Evolutionary conservation across 192 early-diverging fungal genomes (phyloP).

Genomic region (Coemansia sp.): DNA sequence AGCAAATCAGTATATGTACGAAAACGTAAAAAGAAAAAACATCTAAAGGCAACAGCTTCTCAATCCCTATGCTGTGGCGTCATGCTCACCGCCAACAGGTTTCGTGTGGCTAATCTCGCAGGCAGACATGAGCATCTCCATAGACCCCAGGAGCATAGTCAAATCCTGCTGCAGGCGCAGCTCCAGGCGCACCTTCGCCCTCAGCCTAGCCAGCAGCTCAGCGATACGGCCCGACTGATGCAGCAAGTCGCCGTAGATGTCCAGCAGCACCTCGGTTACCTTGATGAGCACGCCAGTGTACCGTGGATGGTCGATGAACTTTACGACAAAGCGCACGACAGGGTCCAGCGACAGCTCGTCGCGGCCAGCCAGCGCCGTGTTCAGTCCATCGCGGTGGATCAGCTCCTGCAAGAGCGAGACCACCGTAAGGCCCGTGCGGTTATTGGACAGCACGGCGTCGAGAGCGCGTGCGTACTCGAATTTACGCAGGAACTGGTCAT

Average conservation of each 20-base stretch:
- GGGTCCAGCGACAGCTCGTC: conserved; percentile 87
- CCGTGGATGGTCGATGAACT: conserved; percentile 76
- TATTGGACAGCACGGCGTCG: conserved; percentile 74
- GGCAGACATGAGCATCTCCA: conserved; percentile 71
- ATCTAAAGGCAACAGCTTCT: neutral
- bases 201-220: conserved; percentile 68
- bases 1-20: neutral
- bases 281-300: conserved; percentile 76
- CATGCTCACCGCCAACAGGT: neutral
- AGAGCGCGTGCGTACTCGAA: conserved; percentile 91
- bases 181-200: conserved; percentile 74
- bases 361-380: conserved; percentile 74
- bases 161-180: conserved; percentile 76
- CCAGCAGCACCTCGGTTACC: conserved; percentile 66
- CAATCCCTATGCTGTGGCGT: conserved; percentile 3
- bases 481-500: conserved; percentile 77
- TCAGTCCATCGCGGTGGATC: conserved; percentile 79
- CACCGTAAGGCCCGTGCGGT: conserved; percentile 61
- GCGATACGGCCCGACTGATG: conserved; percentile 78
- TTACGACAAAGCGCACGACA: conserved; percentile 76
- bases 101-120: conserved; percentile 33
- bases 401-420: conserved; percentile 87
- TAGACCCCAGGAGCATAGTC: conserved; percentile 72
- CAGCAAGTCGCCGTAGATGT: conserved; percentile 81
- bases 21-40: neutral